Conservation (phyloP, 495 filamentous ascomycete genomes). For the Margaritispora aquatica region DNA sequence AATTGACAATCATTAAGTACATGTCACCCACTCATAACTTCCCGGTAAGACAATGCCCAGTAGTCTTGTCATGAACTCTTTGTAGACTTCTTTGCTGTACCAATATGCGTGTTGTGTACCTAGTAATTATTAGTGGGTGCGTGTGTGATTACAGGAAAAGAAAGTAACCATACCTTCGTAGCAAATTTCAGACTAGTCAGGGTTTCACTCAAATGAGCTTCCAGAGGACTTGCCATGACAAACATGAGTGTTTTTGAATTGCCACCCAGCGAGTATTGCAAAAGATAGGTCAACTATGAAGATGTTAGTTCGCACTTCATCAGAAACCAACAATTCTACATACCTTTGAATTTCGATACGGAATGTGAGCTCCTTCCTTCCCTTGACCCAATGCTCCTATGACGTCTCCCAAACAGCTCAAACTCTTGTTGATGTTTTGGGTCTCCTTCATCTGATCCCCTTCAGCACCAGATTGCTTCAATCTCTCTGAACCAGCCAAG, state of each 20-base stretch:
- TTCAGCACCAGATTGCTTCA: conserved; percentile 76
- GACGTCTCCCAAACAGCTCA: conserved; percentile 91
- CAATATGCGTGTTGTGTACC: conserved; percentile 85
- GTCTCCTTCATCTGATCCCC: conserved; percentile 89
- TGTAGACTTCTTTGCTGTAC: conserved; percentile 71
- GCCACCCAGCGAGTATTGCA: conserved; percentile 91
- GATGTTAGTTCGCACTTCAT: conserved; percentile 5
- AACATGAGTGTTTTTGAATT: conserved; percentile 99
- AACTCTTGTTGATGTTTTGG: conserved; percentile 91
- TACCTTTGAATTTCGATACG: conserved; percentile 94
- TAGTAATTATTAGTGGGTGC: conserved; percentile 20
- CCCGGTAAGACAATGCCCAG: neutral
- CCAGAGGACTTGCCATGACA: conserved; percentile 90
- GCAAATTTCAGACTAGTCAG: conserved; percentile 95
- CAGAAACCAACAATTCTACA: conserved; percentile 11
- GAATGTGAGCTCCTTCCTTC: conserved; percentile 79
- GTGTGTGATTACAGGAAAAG: neutral
- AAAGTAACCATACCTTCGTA: conserved; percentile 59
- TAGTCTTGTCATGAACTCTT: conserved; percentile 29
- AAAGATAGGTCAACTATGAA: conserved; percentile 77
- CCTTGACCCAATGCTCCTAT: conserved; percentile 85
- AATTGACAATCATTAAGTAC: neutral
- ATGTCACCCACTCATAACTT: neutral
- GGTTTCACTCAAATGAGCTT: conserved; percentile 88
- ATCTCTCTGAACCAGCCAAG: conserved; percentile 84